Base-by-base conservation (phyloP, 495 filamentous ascomycete genomes). In the Umbilicaria muhlenbergii region DNA sequence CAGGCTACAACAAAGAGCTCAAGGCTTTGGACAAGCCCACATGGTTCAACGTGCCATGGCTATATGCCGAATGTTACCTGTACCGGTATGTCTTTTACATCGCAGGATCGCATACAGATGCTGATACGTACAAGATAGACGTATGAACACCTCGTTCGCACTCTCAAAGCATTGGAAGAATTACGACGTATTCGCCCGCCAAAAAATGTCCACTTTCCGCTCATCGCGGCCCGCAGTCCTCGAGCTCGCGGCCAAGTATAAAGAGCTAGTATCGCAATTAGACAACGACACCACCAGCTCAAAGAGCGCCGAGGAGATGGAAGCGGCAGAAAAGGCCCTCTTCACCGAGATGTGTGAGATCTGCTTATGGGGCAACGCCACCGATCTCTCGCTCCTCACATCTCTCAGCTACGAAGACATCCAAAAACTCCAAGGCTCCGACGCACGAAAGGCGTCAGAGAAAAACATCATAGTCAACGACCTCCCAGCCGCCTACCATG, bases 301-400 rank as follows among this genome's bases (percentile, higher is more conserved):
- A 14, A 60, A 64, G 21, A 54, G 60, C n/a, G 24, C 64, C 13
- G 60, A 72, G 42, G 61, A 81, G 48, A 38, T 71, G 42, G 79
- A 80, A 19, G 70, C 83, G 46, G 80, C 81, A 0, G 81, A 92
- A 48, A 71, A 73, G 48, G 56, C 87, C 1, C 60, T 95, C 14
- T 98, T 98, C 60, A 72, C 66, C 3, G 91, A 95, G 59, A 93
- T 96, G 81, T 88, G 78, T 62, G 86, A 95, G 65, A 91, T 95
- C 49, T 95, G 91, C 54, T 73, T 96, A 15, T 96, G 91, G 91
- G 92, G 91, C 8, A 95, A 98, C 60, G 91, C 92, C 4, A 96
- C 89, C 0, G 92, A 96, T 51, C 70, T 96, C 14, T 93, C 85
- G 0, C 80, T 96, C 34, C 67, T 96, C 33, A 94, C 87, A 0